A percentile compares a stretch with the other conserved stretches of the same genome.
phyloP scores from a whole-genome alignment of 1,139 yeast genomes.

The Groenewaldozyma auringiensis region DNA sequence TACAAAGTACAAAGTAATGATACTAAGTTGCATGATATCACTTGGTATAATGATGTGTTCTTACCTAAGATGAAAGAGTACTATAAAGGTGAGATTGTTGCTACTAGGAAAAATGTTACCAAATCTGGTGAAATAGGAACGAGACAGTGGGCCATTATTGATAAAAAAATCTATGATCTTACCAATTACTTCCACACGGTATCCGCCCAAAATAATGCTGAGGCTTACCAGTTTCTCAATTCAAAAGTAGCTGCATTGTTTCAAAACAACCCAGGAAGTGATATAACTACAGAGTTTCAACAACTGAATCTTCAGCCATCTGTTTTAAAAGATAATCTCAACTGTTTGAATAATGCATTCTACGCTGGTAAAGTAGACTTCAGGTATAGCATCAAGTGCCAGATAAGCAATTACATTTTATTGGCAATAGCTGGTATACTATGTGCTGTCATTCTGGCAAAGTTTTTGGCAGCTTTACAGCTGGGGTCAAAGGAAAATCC shows the following conservation, averaged over 20 bases:
- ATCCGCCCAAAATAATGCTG: slow-evolving; percentile 12
- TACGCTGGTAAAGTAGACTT: slow-evolving; percentile 32
- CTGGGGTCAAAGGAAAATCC: slow-evolving; percentile 28
- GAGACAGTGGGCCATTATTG: slow-evolving; percentile 26
- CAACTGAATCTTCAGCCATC: slow-evolving; percentile 16
- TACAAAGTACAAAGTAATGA: slow-evolving; percentile 14
- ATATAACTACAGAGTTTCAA: slow-evolving; percentile 21
- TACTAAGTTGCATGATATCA: slow-evolving; percentile 25
- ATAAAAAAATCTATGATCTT: slow-evolving; percentile 30
- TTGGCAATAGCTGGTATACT: slow-evolving; percentile 30
- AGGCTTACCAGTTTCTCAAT: slow-evolving; percentile 28
- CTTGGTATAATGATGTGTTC: slow-evolving; percentile 30
- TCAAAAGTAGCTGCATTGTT: slow-evolving; percentile 23
- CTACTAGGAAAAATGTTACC: slow-evolving; percentile 22
- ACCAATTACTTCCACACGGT: slow-evolving; percentile 30
- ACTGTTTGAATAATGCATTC: slow-evolving; percentile 30
- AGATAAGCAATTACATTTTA: slow-evolving; percentile 32
- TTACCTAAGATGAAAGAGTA: slow-evolving; percentile 27
- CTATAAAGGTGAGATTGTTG: slow-evolving; percentile 32
- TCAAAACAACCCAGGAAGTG: slow-evolving; percentile 25
- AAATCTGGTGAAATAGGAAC: slow-evolving; percentile 12
- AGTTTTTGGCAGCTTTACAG: slow-evolving; percentile 33
- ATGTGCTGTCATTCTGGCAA: slow-evolving; percentile 26
- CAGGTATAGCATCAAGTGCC: slow-evolving; percentile 27
- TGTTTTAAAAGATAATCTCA: slow-evolving; percentile 16